Percentiles rank a stretch among this genome's conserved stretches.
Conservation (phyloP, 257 asterid species). For the Solanum boliviense region DNA sequence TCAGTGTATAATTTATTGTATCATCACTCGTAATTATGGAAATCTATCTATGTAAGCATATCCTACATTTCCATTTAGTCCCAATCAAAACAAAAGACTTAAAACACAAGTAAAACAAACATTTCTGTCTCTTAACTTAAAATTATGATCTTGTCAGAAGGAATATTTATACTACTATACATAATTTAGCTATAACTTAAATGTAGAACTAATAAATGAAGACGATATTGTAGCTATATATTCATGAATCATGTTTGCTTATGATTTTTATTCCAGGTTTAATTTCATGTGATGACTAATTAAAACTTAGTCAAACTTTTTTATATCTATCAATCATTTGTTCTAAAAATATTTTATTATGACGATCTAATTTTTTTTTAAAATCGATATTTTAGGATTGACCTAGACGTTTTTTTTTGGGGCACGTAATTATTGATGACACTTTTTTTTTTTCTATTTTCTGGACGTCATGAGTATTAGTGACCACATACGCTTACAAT, state of each 20-base stretch:
- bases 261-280: neutral
- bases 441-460: neutral
- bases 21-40: neutral
- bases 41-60: neutral
- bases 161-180: neutral
- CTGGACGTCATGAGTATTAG: neutral
- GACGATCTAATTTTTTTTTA: rapidly evolving
- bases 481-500: neutral
- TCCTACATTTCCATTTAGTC: neutral
- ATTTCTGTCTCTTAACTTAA: neutral
- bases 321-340: too few relatives aligned
- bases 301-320: neutral
- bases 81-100: neutral
- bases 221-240: neutral
- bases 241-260: neutral
- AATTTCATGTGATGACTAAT: neutral
- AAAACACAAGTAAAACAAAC: neutral
- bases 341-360: rapidly evolving
- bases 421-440: neutral
- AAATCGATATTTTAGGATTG: too few relatives aligned
- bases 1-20: neutral
- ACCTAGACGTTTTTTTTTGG: neutral
- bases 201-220: neutral
- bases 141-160: neutral
- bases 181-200: neutral